A percentile compares a stretch with the other conserved stretches of the same genome.
phyloP scores from a whole-genome alignment of 495 filamentous ascomycete species.

The Tuber calosporum region DNA sequence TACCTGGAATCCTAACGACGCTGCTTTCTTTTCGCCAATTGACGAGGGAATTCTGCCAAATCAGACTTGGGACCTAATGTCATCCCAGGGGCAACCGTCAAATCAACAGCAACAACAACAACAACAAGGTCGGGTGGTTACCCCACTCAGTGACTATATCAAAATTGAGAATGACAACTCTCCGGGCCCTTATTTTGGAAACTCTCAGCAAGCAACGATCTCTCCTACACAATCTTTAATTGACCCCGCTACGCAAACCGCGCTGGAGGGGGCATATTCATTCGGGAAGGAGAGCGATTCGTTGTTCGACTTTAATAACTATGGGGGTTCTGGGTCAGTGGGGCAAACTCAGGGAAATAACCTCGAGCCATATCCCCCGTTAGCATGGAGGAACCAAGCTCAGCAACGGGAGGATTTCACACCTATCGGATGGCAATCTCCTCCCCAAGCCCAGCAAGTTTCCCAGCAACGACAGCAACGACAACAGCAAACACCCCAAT shows the following conservation, averaged over 20 bases:
- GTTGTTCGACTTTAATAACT: constrained; percentile 38
- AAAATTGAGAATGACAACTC: constrained; percentile 39
- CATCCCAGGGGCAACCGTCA: constrained; percentile 13
- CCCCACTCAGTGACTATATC: constrained; percentile 41
- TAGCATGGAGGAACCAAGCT: constrained; percentile 31
- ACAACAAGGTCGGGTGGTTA: constrained; percentile 23
- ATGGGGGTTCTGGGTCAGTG: constrained; percentile 12
- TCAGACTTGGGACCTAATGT: constrained; percentile 40
- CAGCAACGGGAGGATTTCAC: constrained; percentile 35
- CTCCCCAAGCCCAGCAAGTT: constrained; percentile 34
- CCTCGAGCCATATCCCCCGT: constrained; percentile 19
- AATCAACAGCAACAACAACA: constrained; percentile 31
- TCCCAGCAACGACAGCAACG: constrained; percentile 29
- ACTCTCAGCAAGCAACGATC: constrained; percentile 36
- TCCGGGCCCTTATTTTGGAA: constrained; percentile 30
- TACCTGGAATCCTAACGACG: constrained; percentile 30
- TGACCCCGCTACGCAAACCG: constrained; percentile 40
- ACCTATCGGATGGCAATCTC: constrained; percentile 39
- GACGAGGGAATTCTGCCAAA: constrained; percentile 32
- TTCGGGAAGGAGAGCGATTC: constrained; percentile 36
- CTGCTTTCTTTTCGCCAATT: constrained; percentile 31
- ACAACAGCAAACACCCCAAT: constrained; percentile 29
- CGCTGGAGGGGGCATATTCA: constrained; percentile 36
- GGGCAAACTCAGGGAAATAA: constrained; percentile 29
- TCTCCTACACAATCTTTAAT: constrained; percentile 41